These are phyloP conservation scores for Chrysosporium keratinophilum DNA, from an alignment of 2,329 filamentous ascomycete genomes.

Conservation along the genomic window DNA sequence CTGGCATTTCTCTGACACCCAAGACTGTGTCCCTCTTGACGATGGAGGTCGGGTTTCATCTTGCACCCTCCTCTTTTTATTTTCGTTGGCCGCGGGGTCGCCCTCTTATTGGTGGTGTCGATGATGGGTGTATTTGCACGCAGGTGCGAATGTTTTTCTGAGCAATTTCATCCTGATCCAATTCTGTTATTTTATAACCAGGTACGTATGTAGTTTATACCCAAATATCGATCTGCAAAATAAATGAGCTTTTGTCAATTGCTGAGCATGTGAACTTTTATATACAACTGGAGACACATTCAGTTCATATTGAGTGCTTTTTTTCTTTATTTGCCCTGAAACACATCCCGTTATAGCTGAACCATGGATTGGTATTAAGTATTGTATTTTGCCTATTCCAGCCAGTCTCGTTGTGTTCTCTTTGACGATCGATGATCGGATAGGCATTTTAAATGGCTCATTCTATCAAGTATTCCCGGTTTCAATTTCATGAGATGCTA, in stretches of 20 bases:
- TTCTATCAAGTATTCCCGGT: no score
- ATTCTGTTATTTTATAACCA: neutral
- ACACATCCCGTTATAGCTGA: no score
- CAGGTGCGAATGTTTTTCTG: neutral
- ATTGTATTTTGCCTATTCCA: no score
- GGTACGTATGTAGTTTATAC: conserved; percentile 9
- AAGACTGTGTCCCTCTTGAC: neutral
- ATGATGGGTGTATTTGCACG: neutral
- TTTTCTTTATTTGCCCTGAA: no score
- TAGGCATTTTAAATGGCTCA: no score
- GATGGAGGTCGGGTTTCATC: neutral
- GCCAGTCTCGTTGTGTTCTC: no score
- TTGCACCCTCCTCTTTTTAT: neutral
- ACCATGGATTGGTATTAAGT: no score
- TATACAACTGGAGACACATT: no score
- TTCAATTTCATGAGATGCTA: no score
- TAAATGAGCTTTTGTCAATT: neutral
- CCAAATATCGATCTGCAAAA: conserved; percentile 5
- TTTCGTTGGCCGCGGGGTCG: neutral
- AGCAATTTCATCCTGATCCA: neutral
- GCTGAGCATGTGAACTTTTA: no score
- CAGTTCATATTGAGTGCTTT: no score
- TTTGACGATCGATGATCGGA: no score
- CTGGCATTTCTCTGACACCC: neutral
- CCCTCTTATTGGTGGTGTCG: neutral